These are phyloP conservation scores for Kockiozyma suomiensis DNA, from an alignment of 805 yeast species.

Conservation along the genomic window DNA sequence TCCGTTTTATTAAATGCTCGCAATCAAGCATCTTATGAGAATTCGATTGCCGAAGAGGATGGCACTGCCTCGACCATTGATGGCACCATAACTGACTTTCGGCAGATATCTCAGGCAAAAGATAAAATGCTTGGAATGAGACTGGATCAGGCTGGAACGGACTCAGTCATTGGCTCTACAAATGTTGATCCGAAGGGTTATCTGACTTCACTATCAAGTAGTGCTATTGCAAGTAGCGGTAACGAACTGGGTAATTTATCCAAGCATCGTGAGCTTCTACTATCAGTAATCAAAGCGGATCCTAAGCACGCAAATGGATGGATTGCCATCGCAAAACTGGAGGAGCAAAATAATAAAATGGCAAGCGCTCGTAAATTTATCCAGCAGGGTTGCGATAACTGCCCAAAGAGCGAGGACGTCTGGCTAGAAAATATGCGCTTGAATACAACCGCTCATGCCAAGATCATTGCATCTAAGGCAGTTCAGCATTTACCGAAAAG, in stretches of 20 bases:
- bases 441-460: constrained; percentile 55
- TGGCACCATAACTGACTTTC: constrained; percentile 49
- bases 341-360: constrained; percentile 61
- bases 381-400: constrained; percentile 69
- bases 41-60: constrained; percentile 40
- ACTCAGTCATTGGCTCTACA: constrained; percentile 33
- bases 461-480: constrained; percentile 65
- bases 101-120: constrained; percentile 63
- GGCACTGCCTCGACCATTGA: constrained; percentile 34
- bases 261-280: constrained; percentile 60
- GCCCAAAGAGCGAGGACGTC: constrained; percentile 67
- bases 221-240: constrained; percentile 5
- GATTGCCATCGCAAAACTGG: constrained; percentile 84
- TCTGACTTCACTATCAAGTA: constrained; percentile 46
- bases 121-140: constrained; percentile 60
- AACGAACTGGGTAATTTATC: constrained; percentile 50
- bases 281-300: constrained; percentile 69
- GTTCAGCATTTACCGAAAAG: constrained; percentile 59
- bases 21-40: constrained; percentile 40
- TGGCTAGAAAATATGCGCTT: constrained; percentile 83
- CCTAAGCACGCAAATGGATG: constrained; percentile 77
- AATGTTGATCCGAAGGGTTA: constrained; percentile 48
- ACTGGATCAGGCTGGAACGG: constrained; percentile 48
- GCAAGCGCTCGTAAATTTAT: constrained; percentile 62
- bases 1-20: constrained; percentile 51